phyloP scores from a whole-genome alignment of 176 grass and related monocot genomes.

The Paspalum vaginatum region DNA sequence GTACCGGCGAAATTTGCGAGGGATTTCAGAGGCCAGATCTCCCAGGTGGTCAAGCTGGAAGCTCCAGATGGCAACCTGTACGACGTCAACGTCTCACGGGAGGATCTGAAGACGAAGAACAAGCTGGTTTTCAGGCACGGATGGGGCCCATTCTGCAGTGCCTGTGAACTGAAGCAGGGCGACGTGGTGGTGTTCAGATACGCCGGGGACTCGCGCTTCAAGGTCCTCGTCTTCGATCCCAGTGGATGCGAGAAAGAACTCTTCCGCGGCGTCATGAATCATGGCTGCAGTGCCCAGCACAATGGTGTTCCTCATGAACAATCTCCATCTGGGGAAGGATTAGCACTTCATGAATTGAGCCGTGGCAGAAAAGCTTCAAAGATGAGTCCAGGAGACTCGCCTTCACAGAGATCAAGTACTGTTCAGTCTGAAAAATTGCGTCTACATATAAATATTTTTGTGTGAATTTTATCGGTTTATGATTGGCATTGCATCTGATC shows the following conservation, averaged over 20 bases:
- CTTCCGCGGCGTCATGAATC: background rate
- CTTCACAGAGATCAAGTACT: background rate
- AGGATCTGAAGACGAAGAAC: no score
- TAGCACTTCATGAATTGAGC: no score
- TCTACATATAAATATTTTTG: background rate
- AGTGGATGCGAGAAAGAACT: conserved; percentile 45
- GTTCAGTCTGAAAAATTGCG: background rate
- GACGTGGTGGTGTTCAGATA: conserved; percentile 50
- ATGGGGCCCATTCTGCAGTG: no score
- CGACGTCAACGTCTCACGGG: no score
- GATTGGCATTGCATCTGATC: background rate
- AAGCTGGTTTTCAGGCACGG: no score
- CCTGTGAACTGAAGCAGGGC: background rate
- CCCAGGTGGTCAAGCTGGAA: no score
- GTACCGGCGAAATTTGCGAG: no score
- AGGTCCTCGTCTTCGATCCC: conserved; percentile 48
- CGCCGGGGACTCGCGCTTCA: conserved; percentile 19
- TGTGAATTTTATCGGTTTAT: background rate
- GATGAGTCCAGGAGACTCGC: no score
- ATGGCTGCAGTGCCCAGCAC: background rate
- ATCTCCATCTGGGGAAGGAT: background rate
- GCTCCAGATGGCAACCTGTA: no score
- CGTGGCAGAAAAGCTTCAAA: no score
- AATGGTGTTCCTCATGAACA: background rate
- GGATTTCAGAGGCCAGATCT: no score